Percentiles rank a stretch among this genome's conserved stretches.
Evolutionary conservation across 371 early-diverging fungal genomes (phyloP).

Genomic region (Mortierella sp.): DNA sequence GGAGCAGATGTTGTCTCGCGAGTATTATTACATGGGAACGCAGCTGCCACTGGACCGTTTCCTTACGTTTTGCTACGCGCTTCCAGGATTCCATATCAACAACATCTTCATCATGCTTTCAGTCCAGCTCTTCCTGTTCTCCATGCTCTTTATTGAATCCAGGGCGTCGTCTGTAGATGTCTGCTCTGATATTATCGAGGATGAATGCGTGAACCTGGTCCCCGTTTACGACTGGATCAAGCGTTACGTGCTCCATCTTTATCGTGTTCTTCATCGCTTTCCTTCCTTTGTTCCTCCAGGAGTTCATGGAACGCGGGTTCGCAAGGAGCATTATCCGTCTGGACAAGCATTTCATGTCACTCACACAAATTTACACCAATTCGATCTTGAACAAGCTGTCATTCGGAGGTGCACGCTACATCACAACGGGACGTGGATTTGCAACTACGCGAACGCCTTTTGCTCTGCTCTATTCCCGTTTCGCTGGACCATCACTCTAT

Average conservation of each 20-base stretch:
- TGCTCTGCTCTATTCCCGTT: slow-evolving; percentile 78
- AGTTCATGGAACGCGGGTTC: slow-evolving; percentile 88
- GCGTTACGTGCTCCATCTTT: slow-evolving; percentile 82
- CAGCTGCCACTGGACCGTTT: slow-evolving; percentile 86
- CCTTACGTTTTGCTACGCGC: slow-evolving; percentile 90
- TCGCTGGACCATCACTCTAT: slow-evolving; percentile 83
- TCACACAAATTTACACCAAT: slow-evolving; percentile 89
- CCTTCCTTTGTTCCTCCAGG: slow-evolving; percentile 87
- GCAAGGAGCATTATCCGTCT: slow-evolving; percentile 78
- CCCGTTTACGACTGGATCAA: slow-evolving; percentile 87
- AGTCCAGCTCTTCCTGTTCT: slow-evolving; percentile 86
- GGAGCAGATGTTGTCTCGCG: slow-evolving; percentile 91
- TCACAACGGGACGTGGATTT: slow-evolving; percentile 92
- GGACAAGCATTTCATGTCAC: slow-evolving; percentile 83
- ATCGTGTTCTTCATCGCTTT: slow-evolving; percentile 85
- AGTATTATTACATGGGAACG: slow-evolving; percentile 90
- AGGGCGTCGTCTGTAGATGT: slow-evolving; percentile 71
- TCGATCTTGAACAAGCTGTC: slow-evolving; percentile 83
- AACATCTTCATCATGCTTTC: slow-evolving; percentile 91
- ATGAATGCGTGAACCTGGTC: slow-evolving; percentile 78
- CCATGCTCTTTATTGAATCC: slow-evolving; percentile 78
- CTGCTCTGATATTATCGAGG: slow-evolving; percentile 60
- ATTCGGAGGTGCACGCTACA: slow-evolving; percentile 90
- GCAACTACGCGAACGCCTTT: slow-evolving; percentile 89
- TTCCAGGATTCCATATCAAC: slow-evolving; percentile 93